A percentile compares a stretch with the other conserved stretches of the same genome.
Evolutionary conservation across 306 rosid genomes (phyloP).

Genomic region (Albizia julibrissin): DNA sequence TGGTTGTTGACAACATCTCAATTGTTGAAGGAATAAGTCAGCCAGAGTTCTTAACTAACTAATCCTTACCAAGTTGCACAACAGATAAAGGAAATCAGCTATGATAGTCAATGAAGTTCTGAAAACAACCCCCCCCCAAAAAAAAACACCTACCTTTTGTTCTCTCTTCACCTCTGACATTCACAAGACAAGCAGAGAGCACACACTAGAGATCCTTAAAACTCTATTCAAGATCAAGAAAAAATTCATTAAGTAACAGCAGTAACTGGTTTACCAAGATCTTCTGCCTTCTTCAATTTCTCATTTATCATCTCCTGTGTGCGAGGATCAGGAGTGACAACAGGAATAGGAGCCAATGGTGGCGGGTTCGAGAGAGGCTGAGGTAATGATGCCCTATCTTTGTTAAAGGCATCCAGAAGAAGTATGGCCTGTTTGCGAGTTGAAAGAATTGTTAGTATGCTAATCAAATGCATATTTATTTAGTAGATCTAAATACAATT

Average conservation of each 20-base stretch:
- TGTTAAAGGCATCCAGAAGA: slow-evolving; percentile 95
- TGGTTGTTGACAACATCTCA: background rate
- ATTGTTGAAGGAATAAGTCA: background rate
- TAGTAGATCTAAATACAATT: slow-evolving; percentile 17
- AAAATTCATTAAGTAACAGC: slow-evolving; percentile 1
- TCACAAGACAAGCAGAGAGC: slow-evolving; percentile 9
- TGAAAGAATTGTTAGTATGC: slow-evolving; percentile 23
- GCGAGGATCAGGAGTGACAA: slow-evolving; percentile 79
- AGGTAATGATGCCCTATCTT: slow-evolving; percentile 96
- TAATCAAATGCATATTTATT: background rate
- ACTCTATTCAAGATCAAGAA: background rate
- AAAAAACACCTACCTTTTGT: background rate
- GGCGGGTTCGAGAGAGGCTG: slow-evolving; percentile 92
- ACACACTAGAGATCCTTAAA: background rate
- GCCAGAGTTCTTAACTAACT: background rate
- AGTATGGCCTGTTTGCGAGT: slow-evolving; percentile 68
- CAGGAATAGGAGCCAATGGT: slow-evolving; percentile 86
- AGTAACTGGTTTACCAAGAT: slow-evolving; percentile 68
- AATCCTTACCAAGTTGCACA: background rate
- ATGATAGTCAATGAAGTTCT: background rate
- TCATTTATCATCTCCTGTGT: slow-evolving; percentile 99
- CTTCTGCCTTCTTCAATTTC: slow-evolving; percentile 97
- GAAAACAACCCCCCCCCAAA: background rate
- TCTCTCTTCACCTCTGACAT: background rate
- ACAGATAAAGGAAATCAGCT: background rate